phyloP scores from a whole-genome alignment of 2,329 filamentous ascomycete species.

The Fusarium protoensiforme region DNA sequence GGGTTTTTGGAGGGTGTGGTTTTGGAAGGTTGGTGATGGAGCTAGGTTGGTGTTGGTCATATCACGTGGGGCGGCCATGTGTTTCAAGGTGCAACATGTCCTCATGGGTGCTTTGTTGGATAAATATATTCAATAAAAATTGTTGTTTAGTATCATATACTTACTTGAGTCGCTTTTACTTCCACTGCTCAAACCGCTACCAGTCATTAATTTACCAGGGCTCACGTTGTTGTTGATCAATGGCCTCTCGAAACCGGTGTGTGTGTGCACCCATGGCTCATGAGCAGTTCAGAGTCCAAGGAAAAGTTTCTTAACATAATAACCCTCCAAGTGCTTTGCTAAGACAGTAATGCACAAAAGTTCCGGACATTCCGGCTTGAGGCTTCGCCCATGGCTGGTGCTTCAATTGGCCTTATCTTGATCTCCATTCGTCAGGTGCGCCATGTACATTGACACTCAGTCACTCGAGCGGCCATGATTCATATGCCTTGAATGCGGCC shows the following conservation, averaged over 20 bases:
- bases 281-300: neutral
- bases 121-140: neutral
- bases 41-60: conserved; percentile 15
- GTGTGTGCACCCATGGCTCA: neutral
- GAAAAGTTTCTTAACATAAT: neutral
- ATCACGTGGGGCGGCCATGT: conserved; percentile 35
- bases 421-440: neutral
- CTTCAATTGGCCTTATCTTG: neutral
- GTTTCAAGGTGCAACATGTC: neutral
- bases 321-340: neutral
- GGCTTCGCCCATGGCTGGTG: neutral
- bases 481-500: neutral
- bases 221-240: neutral
- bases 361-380: neutral
- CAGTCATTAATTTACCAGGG: neutral
- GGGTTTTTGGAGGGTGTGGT: conserved; percentile 7
- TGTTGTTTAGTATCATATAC: neutral
- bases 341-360: neutral
- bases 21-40: conserved; percentile 23
- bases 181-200: fast-evolving
- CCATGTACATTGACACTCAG: no score
- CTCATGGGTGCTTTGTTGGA: neutral
- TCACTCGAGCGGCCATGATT: neutral
- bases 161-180: neutral
- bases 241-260: neutral